These are phyloP conservation scores for Podospora fimiseda DNA, from an alignment of 495 filamentous ascomycete genomes.

Conservation along the genomic window DNA sequence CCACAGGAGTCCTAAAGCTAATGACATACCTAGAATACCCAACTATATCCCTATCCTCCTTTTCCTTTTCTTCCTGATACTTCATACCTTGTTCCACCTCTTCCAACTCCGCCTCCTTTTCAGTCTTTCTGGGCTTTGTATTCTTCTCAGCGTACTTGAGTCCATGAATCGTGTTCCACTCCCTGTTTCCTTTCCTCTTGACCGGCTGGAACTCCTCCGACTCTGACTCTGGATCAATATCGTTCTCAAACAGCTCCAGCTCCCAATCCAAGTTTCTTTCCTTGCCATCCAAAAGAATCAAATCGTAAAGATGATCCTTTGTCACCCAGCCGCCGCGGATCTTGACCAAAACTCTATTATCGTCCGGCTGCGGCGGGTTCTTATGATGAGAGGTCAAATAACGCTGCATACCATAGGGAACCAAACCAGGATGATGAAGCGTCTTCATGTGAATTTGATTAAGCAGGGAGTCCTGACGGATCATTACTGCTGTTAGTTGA, in stretches of 20 bases:
- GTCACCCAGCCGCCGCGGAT: conserved; percentile 29
- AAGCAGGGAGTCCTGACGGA: background rate
- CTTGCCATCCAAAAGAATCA: conserved; percentile 38
- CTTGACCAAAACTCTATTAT: conserved; percentile 35
- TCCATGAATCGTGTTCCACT: background rate
- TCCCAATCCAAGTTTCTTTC: conserved; percentile 38
- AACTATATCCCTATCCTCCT: background rate
- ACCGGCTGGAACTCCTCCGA: conserved; percentile 19
- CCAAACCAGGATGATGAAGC: conserved; percentile 10
- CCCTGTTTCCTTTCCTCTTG: background rate
- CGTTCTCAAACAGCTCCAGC: conserved; percentile 6
- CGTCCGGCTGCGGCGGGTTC: background rate
- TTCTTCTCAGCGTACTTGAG: background rate
- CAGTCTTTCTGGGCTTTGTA: background rate
- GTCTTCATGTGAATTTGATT: background rate
- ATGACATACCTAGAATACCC: conserved; percentile 39
- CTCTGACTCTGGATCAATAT: conserved; percentile 16
- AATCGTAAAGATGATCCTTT: conserved; percentile 21
- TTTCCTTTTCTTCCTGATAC: background rate
- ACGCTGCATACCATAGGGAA: conserved; percentile 9
- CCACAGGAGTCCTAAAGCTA: conserved; percentile 38
- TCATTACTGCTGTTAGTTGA: background rate
- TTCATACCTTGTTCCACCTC: background rate
- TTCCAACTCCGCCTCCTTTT: background rate
- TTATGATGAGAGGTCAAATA: background rate